phyloP scores from a whole-genome alignment of 345 rosid genomes.

The Draba incana region DNA sequence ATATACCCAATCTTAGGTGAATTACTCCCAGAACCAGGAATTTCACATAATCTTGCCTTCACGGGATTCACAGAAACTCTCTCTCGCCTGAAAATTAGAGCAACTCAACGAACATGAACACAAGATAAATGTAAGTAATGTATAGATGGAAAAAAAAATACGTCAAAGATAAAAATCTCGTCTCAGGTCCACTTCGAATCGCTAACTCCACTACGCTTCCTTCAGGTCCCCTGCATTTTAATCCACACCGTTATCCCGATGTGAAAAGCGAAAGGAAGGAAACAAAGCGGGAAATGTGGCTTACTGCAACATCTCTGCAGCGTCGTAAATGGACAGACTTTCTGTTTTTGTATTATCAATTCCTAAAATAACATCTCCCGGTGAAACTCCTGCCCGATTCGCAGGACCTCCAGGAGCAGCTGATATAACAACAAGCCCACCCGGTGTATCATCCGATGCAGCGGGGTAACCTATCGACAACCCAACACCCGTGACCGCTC shows the following conservation, averaged over 20 bases:
- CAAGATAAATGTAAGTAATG: not conserved
- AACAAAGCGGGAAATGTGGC: slow-evolving; percentile 28
- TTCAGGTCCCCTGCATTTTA: slow-evolving; percentile 81
- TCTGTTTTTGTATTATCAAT: slow-evolving; percentile 70
- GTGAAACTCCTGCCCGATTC: slow-evolving; percentile 67
- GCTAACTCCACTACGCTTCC: slow-evolving; percentile 86
- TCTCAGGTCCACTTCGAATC: slow-evolving; percentile 72
- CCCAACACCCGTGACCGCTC: slow-evolving; percentile 94
- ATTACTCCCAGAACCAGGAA: slow-evolving; percentile 71
- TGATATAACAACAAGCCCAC: slow-evolving; percentile 85
- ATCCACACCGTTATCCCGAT: not conserved
- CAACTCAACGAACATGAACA: not conserved
- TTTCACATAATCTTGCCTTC: slow-evolving; percentile 77
- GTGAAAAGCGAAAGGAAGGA: not conserved
- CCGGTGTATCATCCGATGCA: slow-evolving; percentile 52
- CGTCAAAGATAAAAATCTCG: slow-evolving; percentile 70
- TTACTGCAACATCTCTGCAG: slow-evolving; percentile 91
- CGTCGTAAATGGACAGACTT: slow-evolving; percentile 82
- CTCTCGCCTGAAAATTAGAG: slow-evolving; percentile 62
- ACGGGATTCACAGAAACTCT: slow-evolving; percentile 86
- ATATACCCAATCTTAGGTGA: slow-evolving; percentile 85
- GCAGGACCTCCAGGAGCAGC: slow-evolving; percentile 97
- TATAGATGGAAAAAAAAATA: slow-evolving; percentile 39
- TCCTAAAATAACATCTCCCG: slow-evolving; percentile 80
- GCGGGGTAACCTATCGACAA: slow-evolving; percentile 88